A percentile compares a stretch with the other conserved stretches of the same genome.
phyloP scores from a whole-genome alignment of 1,284 basidiomycete genomes.

The Cutaneotrichosporon sp. region DNA sequence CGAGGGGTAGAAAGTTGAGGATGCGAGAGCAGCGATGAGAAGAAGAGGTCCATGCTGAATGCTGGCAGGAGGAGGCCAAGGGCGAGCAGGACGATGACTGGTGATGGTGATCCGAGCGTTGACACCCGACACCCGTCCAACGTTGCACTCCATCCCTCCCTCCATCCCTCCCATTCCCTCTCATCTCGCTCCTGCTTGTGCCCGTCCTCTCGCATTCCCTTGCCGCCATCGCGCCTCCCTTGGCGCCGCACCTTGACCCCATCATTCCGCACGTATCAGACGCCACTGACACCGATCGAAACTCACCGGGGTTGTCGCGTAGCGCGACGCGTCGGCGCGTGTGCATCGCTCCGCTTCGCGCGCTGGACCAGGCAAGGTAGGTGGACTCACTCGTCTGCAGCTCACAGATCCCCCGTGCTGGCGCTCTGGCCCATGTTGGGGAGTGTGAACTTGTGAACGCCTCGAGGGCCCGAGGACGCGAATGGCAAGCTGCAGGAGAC shows the following conservation, averaged over 20 bases:
- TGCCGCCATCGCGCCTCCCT: background rate
- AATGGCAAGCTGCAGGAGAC: background rate
- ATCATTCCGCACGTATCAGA: background rate
- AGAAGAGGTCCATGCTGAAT: background rate
- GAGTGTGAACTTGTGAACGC: too few species aligned
- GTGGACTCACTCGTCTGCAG: too few species aligned
- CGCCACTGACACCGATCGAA: too few species aligned
- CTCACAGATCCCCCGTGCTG: too few species aligned
- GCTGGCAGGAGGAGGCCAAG: background rate
- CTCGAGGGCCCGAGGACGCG: too few species aligned
- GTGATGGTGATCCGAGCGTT: background rate
- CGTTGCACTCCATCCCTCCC: too few species aligned
- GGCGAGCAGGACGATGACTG: background rate
- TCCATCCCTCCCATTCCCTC: too few species aligned
- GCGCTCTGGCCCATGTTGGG: too few species aligned
- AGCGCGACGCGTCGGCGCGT: background rate
- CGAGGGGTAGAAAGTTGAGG: background rate
- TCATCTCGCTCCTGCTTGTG: too few species aligned
- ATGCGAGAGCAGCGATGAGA: background rate
- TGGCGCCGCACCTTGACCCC: background rate
- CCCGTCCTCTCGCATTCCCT: too few species aligned
- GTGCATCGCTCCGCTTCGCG: background rate
- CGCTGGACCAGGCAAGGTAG: too few species aligned
- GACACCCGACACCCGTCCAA: too few species aligned
- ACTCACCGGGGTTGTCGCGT: background rate